Percentiles rank a stretch among this genome's conserved stretches.
Evolutionary conservation across 306 rosid genomes (phyloP).

Genomic region (Prosopis cineraria): DNA sequence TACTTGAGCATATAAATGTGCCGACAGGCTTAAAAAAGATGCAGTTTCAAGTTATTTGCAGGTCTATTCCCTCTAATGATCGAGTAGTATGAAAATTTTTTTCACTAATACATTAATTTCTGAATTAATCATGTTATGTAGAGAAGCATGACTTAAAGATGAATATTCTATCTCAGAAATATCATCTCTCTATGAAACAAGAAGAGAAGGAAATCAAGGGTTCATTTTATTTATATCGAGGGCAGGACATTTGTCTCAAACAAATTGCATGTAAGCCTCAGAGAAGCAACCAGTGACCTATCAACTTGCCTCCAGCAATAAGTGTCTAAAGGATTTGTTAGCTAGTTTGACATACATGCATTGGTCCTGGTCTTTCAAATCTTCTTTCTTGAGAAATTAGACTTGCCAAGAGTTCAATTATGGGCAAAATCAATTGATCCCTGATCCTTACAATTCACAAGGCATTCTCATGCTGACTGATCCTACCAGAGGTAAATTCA

Average conservation of each 20-base stretch:
- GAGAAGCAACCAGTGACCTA: background rate
- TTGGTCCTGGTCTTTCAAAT: background rate
- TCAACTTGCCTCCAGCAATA: background rate
- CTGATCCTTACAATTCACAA: background rate
- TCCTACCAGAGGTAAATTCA: background rate
- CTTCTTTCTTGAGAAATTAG: slow-evolving; percentile 1
- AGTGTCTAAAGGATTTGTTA: no score
- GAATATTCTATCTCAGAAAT: slow-evolving; percentile 20
- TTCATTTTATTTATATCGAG: background rate
- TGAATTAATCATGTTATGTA: background rate
- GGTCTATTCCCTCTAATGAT: slow-evolving; percentile 36
- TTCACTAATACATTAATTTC: background rate
- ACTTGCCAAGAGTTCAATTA: background rate
- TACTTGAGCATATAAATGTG: slow-evolving; percentile 44
- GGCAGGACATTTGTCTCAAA: background rate
- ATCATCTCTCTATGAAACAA: background rate
- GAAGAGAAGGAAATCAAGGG: background rate
- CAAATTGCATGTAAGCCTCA: background rate
- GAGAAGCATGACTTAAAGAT: background rate
- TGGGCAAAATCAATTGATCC: background rate
- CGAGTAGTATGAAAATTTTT: no score
- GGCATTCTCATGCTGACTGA: background rate
- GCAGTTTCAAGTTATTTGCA: slow-evolving; percentile 46
- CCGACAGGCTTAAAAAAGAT: slow-evolving; percentile 41
- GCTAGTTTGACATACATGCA: slow-evolving; percentile 6